A percentile compares a stretch with the other conserved stretches of the same genome.
Conservation (phyloP, 176 grass and related monocot genomes). For the Oryza rufipogon region DNA sequence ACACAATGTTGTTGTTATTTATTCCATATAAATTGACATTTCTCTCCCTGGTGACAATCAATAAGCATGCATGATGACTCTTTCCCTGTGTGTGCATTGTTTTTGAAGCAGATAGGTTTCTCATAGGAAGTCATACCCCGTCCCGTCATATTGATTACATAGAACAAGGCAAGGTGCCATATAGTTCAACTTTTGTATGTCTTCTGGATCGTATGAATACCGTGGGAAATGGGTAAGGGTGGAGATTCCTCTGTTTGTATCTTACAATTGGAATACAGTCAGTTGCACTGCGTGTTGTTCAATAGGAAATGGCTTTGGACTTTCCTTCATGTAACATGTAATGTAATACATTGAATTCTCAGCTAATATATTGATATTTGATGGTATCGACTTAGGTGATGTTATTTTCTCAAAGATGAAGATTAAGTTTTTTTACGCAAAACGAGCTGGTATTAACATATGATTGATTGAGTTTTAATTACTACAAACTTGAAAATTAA, state of each 20-base stretch:
- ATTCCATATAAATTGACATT: conserved; percentile 45
- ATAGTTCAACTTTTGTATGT: conserved; percentile 14
- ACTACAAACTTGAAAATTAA: too few relatives aligned
- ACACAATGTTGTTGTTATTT: conserved; percentile 45
- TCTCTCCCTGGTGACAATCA: conserved; percentile 3
- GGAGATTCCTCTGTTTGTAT: conserved; percentile 34
- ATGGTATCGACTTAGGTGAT: neutral
- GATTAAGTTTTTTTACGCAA: too few relatives aligned
- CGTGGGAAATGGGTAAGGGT: conserved; percentile 11
- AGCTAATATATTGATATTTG: neutral
- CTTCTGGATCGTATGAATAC: conserved; percentile 20
- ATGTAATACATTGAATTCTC: neutral
- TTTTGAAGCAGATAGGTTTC: conserved; percentile 40
- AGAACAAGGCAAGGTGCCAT: conserved; percentile 28
- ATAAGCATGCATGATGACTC: conserved; percentile 34
- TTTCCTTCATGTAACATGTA: neutral
- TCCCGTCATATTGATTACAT: conserved; percentile 23
- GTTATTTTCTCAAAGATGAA: too few relatives aligned
- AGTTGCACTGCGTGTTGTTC: conserved; percentile 19
- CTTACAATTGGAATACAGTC: neutral
- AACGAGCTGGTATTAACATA: too few relatives aligned
- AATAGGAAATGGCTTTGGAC: neutral
- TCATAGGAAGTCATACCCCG: conserved; percentile 33
- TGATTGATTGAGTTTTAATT: too few relatives aligned
- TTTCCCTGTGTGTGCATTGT: conserved; percentile 34